A percentile compares a stretch with the other conserved stretches of the same genome.
Evolutionary conservation across 139 green algal genomes (phyloP).

Genomic region (Asterochloris erici): DNA sequence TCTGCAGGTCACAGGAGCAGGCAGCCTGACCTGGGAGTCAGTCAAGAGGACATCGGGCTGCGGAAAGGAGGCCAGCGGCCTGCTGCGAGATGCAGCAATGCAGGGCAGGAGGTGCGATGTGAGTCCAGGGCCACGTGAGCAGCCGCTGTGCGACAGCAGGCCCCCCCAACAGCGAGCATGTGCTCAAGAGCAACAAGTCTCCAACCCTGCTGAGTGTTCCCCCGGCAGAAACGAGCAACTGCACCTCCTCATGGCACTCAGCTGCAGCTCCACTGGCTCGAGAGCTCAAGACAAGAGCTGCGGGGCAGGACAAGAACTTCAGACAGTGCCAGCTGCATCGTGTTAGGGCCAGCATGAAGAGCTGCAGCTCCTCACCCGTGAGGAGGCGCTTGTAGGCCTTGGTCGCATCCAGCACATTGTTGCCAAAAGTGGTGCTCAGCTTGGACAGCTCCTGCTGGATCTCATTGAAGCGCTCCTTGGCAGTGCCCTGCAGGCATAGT

Average conservation of each 20-base stretch:
- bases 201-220: no score
- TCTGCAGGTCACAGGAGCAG: not conserved
- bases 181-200: no score
- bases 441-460: conserved; percentile 93
- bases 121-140: conserved; percentile 6
- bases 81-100: not conserved
- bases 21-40: not conserved
- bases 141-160: no score
- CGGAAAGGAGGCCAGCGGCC: not conserved
- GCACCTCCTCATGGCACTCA: no score
- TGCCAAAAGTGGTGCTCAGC: conserved; percentile 87
- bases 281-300: conserved; percentile 44
- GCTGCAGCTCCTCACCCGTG: conserved; percentile 43
- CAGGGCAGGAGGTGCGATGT: not conserved
- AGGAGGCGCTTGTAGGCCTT: conserved; percentile 87
- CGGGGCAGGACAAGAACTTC: conserved; percentile 81
- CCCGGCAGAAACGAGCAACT: no score
- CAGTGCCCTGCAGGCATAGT: conserved; percentile 44
- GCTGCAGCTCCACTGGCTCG: no score
- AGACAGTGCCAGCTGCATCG: not conserved
- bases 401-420: conserved; percentile 84
- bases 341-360: conserved; percentile 1
- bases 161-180: no score
- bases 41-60: not conserved
- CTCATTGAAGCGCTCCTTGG: conserved; percentile 89